phyloP scores from a whole-genome alignment of 1,139 yeast species.

The Arxiozyma bovina region DNA sequence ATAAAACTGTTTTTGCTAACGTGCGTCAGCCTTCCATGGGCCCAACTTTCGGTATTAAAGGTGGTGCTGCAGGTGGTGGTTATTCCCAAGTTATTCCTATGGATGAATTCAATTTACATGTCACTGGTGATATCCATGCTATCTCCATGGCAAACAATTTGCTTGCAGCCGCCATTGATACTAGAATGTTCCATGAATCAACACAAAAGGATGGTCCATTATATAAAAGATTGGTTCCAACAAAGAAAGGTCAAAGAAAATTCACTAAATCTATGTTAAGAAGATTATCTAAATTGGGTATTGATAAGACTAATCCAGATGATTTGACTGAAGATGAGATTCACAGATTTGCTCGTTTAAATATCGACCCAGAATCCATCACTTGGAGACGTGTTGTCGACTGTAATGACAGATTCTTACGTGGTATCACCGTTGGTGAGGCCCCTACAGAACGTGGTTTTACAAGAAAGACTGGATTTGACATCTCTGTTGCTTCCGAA shows the following conservation, averaged over 20 bases:
- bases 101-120: conserved; percentile 81
- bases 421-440: conserved; percentile 68
- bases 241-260: conserved; percentile 52
- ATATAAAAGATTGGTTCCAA: conserved; percentile 63
- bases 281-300: conserved; percentile 56
- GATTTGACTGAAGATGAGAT: conserved; percentile 60
- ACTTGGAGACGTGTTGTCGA: conserved; percentile 74
- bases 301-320: conserved; percentile 58
- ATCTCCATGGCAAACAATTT: conserved; percentile 72
- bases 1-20: conserved; percentile 62
- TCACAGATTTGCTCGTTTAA: conserved; percentile 50
- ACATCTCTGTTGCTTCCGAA: conserved; percentile 76
- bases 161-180: conserved; percentile 75
- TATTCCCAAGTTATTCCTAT: conserved; percentile 79
- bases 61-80: conserved; percentile 89
- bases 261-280: conserved; percentile 62
- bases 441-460: conserved; percentile 72
- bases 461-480: conserved; percentile 65
- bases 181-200: conserved; percentile 71
- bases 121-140: conserved; percentile 80
- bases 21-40: conserved; percentile 90
- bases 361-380: conserved; percentile 65
- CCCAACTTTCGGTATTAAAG: conserved; percentile 80
- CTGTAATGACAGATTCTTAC: conserved; percentile 67
- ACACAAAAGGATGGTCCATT: conserved; percentile 62